These are phyloP conservation scores for Trichoderma atrobrunneum DNA, from an alignment of 2,329 filamentous ascomycete genomes.

Conservation along the genomic window DNA sequence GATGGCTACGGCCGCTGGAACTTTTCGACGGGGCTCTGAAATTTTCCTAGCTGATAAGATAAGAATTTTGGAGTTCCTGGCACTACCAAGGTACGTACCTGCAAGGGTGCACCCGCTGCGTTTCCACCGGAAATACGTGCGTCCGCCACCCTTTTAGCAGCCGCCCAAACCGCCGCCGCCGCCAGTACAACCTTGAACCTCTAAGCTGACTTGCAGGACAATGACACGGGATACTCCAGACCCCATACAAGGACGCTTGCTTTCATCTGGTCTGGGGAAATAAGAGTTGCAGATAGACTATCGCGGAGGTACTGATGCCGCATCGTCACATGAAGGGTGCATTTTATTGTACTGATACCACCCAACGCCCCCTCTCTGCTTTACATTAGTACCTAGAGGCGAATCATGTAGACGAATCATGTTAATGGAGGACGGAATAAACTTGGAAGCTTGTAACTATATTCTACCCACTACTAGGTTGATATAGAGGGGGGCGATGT, in stretches of 20 bases:
- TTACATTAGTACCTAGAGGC: too few relatives aligned
- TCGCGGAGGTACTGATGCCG: background rate
- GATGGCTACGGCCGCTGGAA: background rate
- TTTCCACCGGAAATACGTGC: conserved; percentile 14
- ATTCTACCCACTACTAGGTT: background rate
- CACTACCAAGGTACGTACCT: background rate
- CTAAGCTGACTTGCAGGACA: background rate
- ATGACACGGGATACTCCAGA: background rate
- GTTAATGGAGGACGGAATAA: background rate
- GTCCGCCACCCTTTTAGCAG: background rate
- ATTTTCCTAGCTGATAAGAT: conserved; percentile 26
- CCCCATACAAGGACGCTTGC: background rate
- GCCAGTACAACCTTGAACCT: background rate
- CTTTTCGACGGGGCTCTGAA: conserved; percentile 19
- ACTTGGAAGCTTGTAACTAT: background rate
- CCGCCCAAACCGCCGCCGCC: background rate
- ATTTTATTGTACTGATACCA: background rate
- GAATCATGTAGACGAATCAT: background rate
- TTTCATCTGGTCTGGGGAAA: background rate
- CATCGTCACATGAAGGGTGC: background rate
- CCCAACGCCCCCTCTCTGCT: background rate
- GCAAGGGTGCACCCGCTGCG: background rate
- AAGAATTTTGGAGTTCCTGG: background rate
- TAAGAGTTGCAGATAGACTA: background rate
- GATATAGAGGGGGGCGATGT: background rate